These are phyloP conservation scores for Alliaria petiolata DNA, from an alignment of 345 rosid species.

Conservation along the genomic window DNA sequence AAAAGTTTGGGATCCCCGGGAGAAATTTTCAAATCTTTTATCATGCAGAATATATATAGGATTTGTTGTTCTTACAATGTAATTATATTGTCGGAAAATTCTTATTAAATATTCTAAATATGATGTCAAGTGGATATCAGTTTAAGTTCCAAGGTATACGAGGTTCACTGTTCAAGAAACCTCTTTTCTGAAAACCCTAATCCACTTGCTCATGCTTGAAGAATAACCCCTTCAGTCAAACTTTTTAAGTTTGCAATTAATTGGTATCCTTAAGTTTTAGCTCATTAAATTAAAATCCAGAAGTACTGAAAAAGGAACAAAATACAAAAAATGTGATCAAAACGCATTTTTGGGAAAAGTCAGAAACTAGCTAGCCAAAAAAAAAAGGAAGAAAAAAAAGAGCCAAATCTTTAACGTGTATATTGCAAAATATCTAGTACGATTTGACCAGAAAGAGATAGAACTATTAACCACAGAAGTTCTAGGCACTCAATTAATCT, in stretches of 20 bases:
- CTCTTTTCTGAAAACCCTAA: constrained; percentile 27
- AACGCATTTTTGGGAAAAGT: background rate
- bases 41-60: background rate
- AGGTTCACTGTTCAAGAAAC: constrained; percentile 28
- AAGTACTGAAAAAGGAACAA: background rate
- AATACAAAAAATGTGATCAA: background rate
- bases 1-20: background rate
- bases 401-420: constrained; percentile 8
- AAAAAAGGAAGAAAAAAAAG: too few species aligned
- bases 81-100: background rate
- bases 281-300: background rate
- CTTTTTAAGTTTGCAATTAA: background rate
- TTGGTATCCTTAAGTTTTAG: background rate
- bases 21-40: background rate
- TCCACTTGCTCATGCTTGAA: constrained; percentile 31
- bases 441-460: constrained; percentile 14
- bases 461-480: constrained; percentile 7
- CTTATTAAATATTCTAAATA: background rate
- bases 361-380: background rate
- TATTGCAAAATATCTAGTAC: constrained; percentile 22
- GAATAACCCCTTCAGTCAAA: constrained; percentile 7
- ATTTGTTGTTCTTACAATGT: background rate
- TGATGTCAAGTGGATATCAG: constrained; percentile 8
- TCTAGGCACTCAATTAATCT: background rate
- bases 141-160: constrained; percentile 32